Conservation (phyloP, 768 basidiomycete genomes). For the Podaxis sp. region DNA sequence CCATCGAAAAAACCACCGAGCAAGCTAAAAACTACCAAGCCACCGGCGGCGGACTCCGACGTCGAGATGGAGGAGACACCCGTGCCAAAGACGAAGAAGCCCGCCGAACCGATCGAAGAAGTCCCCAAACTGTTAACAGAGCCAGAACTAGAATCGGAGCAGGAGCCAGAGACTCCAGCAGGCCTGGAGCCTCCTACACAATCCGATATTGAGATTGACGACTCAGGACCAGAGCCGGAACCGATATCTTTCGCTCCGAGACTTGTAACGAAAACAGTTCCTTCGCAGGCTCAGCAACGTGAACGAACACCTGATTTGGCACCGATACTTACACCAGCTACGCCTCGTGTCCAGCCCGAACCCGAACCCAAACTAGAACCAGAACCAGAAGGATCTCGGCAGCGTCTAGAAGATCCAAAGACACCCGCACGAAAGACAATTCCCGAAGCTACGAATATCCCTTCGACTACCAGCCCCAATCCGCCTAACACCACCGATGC, state of each 20-base stretch:
- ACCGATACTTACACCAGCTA: background rate
- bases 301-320: conserved; percentile 1
- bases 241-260: background rate
- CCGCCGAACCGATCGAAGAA: background rate
- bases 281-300: background rate
- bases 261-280: background rate
- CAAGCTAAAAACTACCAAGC: background rate
- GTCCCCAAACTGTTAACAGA: background rate
- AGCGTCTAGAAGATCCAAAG: background rate
- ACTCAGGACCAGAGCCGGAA: background rate
- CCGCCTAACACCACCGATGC: background rate
- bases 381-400: background rate
- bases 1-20: background rate
- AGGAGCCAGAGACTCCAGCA: background rate
- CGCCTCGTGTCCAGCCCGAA: background rate
- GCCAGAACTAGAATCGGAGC: background rate
- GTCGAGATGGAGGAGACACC: conserved; percentile 1
- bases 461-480: background rate
- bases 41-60: background rate
- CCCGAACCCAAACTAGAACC: too few relatives aligned
- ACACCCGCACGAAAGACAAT: background rate
- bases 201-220: conserved; percentile 1
- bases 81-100: background rate
- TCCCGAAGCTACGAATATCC: background rate
- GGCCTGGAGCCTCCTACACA: background rate